Evolutionary conservation across 768 basidiomycete genomes (phyloP).

Genomic region (Psilocybe cubensis): DNA sequence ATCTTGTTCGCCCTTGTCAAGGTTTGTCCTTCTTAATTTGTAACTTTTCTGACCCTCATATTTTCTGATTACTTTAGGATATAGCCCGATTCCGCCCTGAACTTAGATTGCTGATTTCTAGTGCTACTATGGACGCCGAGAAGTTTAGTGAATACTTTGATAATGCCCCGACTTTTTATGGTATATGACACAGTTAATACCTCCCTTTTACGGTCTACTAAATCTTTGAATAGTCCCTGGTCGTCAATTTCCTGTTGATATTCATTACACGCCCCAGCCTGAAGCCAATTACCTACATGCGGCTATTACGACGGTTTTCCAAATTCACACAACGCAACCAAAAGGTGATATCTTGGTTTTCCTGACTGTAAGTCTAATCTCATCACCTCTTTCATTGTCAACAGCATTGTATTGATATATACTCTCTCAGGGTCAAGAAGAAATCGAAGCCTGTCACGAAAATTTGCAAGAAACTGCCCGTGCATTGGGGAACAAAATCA

Average conservation of each 20-base stretch:
- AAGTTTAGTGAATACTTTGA: constrained; percentile 99
- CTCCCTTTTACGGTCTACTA: neutral
- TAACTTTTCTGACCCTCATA: constrained; percentile 9
- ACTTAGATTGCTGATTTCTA: constrained; percentile 89
- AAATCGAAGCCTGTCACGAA: constrained; percentile 97
- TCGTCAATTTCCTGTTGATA: constrained; percentile 95
- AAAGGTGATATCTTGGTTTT: constrained; percentile 98
- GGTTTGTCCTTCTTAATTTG: constrained; percentile 56
- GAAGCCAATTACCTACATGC: constrained; percentile 99
- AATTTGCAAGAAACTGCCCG: constrained; percentile 95
- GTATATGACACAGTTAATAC: constrained; percentile 42
- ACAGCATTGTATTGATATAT: constrained; percentile 13
- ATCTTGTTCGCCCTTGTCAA: constrained; percentile 98
- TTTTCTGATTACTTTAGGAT: constrained; percentile 56
- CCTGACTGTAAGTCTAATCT: constrained; percentile 69
- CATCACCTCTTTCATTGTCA: neutral
- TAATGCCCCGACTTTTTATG: constrained; percentile 91
- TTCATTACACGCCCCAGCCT: constrained; percentile 98
- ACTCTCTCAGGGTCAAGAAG: constrained; percentile 89
- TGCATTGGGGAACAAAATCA: constrained; percentile 93
- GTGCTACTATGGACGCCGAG: constrained; percentile 96
- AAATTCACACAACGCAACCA: constrained; percentile 98
- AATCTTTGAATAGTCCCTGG: constrained; percentile 74
- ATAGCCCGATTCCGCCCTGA: constrained; percentile 97
- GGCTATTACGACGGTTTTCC: constrained; percentile 97